phyloP scores from a whole-genome alignment of 2,329 filamentous ascomycete species.

The Colletotrichum costaricense region DNA sequence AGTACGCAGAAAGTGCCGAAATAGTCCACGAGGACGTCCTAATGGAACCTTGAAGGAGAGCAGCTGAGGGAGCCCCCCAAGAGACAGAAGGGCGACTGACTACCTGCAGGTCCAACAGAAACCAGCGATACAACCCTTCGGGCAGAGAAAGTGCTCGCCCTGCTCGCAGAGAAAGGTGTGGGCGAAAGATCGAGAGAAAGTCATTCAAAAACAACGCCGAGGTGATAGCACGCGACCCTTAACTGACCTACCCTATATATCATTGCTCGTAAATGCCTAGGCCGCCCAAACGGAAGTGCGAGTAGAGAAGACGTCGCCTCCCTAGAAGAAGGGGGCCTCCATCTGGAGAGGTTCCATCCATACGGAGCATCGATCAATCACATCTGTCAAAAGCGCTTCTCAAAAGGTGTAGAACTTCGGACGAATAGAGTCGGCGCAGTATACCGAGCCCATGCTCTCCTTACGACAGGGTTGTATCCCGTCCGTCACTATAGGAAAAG shows the following conservation, averaged over 20 bases:
- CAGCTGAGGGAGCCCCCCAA: neutral
- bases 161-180: neutral
- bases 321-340: no score
- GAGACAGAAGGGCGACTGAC: neutral
- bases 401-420: neutral
- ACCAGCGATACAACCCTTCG: neutral
- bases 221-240: constrained; percentile 6
- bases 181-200: neutral
- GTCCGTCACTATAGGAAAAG: neutral
- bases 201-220: neutral
- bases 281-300: neutral
- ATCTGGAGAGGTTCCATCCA: neutral
- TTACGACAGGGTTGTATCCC: neutral
- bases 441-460: neutral
- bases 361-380: neutral
- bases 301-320: neutral
- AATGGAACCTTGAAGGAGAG: neutral
- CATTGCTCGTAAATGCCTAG: neutral
- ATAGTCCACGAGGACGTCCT: neutral
- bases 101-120: neutral
- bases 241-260: neutral
- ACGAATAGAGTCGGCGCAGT: constrained; percentile 6
- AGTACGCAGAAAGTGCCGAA: neutral
- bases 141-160: neutral
- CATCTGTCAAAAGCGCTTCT: constrained; percentile 2